Percentiles rank a stretch among this genome's conserved stretches.
Evolutionary conservation across 768 basidiomycete species (phyloP).

Genomic region (Ephemerocybe angulata): DNA sequence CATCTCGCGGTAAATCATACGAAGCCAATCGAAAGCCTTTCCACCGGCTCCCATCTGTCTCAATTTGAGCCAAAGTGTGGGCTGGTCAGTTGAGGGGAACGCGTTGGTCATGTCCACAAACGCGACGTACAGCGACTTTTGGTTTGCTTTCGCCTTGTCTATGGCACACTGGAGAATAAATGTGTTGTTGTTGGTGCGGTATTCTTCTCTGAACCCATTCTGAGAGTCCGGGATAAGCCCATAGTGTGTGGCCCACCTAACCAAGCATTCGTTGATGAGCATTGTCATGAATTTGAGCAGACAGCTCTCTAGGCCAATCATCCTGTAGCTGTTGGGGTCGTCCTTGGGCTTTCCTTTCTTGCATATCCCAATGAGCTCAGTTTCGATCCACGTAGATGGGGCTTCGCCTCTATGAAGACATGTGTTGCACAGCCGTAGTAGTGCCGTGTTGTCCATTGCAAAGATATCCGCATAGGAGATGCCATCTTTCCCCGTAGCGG

Average conservation of each 20-base stretch:
- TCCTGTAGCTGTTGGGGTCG: constrained; percentile 21
- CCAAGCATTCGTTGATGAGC: constrained; percentile 17
- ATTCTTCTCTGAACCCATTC: constrained; percentile 17
- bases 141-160: constrained; percentile 16
- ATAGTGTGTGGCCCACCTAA: neutral
- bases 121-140: constrained; percentile 18
- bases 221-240: constrained; percentile 9
- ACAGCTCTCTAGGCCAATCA: constrained; percentile 28
- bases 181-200: constrained; percentile 8
- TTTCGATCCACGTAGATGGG: constrained; percentile 15
- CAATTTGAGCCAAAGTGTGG: constrained; percentile 31
- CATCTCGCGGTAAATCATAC: constrained; percentile 21
- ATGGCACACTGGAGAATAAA: constrained; percentile 19
- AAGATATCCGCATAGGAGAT: constrained; percentile 2
- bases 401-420: constrained; percentile 9
- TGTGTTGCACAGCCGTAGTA: constrained; percentile 13
- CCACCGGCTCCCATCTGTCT: constrained; percentile 18
- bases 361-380: constrained; percentile 15
- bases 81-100: constrained; percentile 30
- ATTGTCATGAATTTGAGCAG: constrained; percentile 26
- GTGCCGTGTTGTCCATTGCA: constrained; percentile 8
- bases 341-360: constrained; percentile 18
- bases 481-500: constrained; percentile 3
- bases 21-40: constrained; percentile 26
- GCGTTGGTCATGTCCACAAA: constrained; percentile 29